Evolutionary conservation across 108 stramenopile species (phyloP), one percentile per base, ranked within the genome.

Genomic region (Skeletonema marinoi): DNA sequence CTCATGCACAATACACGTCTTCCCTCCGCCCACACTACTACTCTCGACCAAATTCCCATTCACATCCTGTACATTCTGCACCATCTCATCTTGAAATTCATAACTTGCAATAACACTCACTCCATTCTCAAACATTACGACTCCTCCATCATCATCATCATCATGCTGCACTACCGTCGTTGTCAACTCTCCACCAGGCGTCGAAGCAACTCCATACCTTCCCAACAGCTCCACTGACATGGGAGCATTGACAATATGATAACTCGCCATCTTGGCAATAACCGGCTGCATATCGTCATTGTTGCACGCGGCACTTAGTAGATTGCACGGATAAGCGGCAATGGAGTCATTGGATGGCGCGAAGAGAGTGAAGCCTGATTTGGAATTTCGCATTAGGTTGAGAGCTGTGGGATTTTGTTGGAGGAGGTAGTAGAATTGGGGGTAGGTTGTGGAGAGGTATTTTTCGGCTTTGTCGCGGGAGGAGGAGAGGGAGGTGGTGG

Each of bases 241-340:
- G 13, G 74, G 74, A 16, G 50, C 74, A 35, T 56, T 67, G 10
- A 75, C 66, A 51, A 75, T 65, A 60, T 75, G 74, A 75, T 65
- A 75, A 29, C 58, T 48, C 17, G 41, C 58, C 36, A 75, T 68
- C 11, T 25, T 48, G 41, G 50, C 33, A 13, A 68, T 59, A 39
- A 75, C 21, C 11, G 44, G 50, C 12, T 29, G 46, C 56, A 75
- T 33, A 35, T 59, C 65, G 5, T 16, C 31, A 66, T 75, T 65
- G 39, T 51, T 50, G 62, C 63, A 65, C 41, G 66, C 74, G 30
- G 51, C 51, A 16, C 60, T 66, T 6, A 75, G 41, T 39, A 67
- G 44, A 5, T 44, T 14, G 10, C 66, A 56, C 6, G 30, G 17
- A 6, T 68, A n/a, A 1, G 66, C 39, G 32, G 56, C 51, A 33